Evolutionary conservation across 306 rosid genomes (phyloP).

Genomic region (Trichosanthes cucumerina): DNA sequence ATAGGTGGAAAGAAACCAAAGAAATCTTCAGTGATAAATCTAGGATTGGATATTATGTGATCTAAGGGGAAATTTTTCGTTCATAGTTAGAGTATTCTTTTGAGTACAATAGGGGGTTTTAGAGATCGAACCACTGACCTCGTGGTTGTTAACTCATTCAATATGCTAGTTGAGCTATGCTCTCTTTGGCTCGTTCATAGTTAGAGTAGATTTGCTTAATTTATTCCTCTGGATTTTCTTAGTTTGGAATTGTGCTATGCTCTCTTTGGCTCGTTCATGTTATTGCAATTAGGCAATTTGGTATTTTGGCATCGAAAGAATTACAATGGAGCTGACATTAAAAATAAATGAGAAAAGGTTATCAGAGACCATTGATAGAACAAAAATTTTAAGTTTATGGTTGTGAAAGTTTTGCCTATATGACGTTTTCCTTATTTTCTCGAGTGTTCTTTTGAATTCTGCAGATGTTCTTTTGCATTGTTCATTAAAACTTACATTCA

Average conservation of each 20-base stretch:
- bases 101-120: no score
- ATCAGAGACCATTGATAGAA: not conserved
- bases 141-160: no score
- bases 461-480: not conserved
- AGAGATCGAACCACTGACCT: no score
- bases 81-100: not conserved
- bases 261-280: not conserved
- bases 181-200: no score
- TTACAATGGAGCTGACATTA: not conserved
- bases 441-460: not conserved
- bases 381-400: not conserved
- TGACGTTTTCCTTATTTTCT: not conserved
- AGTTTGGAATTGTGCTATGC: no score
- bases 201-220: no score
- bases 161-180: no score
- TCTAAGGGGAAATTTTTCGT: not conserved
- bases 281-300: not conserved
- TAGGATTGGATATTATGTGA: no score
- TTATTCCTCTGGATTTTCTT: no score
- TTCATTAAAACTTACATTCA: not conserved
- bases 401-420: not conserved
- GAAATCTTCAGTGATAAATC: no score
- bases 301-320: not conserved
- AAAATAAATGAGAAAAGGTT: not conserved
- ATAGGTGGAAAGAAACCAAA: no score